Conservation (phyloP, 164 flowering plant genomes). For the Paratinospora sagittata region DNA sequence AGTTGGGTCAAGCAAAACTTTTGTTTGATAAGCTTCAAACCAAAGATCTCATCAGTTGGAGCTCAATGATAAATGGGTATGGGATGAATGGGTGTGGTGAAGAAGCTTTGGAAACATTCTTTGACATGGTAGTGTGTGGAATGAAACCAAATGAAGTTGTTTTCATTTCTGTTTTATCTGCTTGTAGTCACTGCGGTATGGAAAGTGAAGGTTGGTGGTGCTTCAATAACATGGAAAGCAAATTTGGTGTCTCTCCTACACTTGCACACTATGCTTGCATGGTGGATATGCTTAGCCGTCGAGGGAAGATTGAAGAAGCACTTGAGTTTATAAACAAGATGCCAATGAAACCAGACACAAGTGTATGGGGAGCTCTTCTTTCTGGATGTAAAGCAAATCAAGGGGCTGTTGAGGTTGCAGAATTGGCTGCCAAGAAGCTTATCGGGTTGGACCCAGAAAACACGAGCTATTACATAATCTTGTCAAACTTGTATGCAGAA, state of each 20-base stretch:
- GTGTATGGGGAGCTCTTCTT: conserved; percentile 56
- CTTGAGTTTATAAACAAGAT: conserved; percentile 39
- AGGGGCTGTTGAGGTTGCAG: conserved; percentile 34
- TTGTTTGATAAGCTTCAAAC: conserved; percentile 35
- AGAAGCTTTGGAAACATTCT: conserved; percentile 47
- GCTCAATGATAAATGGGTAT: conserved; percentile 63
- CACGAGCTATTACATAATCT: conserved; percentile 35
- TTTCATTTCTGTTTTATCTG: conserved; percentile 48
- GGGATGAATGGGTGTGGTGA: conserved; percentile 53
- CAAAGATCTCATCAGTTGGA: conserved; percentile 60
- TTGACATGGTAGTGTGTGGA: conserved; percentile 42
- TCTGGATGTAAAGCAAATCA: conserved; percentile 36
- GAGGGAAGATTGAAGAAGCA: conserved; percentile 42
- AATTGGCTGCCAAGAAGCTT: conserved; percentile 36
- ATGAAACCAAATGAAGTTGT: conserved; percentile 45
- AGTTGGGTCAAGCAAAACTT: conserved; percentile 31
- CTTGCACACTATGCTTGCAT: conserved; percentile 59
- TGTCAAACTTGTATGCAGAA: conserved; percentile 51
- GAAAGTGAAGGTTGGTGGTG: conserved; percentile 48
- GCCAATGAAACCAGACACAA: conserved; percentile 51
- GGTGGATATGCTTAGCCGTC: conserved; percentile 60
- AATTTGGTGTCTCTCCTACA: conserved; percentile 39
- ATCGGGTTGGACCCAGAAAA: conserved; percentile 36
- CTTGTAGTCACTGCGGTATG: conserved; percentile 59
- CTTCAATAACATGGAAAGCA: conserved; percentile 43